A percentile compares a stretch with the other conserved stretches of the same genome.
These are phyloP conservation scores for Salix viminalis DNA, from an alignment of 345 rosid species.

Conservation along the genomic window DNA sequence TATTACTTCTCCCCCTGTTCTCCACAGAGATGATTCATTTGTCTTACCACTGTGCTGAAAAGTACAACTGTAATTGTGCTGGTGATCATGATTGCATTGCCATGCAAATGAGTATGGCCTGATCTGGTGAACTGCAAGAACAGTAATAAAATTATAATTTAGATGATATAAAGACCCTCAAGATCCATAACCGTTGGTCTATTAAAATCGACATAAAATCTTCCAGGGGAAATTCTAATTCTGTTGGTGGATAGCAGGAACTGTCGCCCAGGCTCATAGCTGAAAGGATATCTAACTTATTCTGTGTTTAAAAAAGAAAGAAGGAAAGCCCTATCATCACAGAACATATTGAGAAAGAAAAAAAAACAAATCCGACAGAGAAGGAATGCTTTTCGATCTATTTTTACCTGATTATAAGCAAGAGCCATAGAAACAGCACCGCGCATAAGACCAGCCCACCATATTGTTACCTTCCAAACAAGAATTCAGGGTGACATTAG, in stretches of 20 bases:
- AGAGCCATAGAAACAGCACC: constrained; percentile 98
- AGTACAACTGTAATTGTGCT: constrained; percentile 94
- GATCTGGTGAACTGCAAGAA: constrained; percentile 59
- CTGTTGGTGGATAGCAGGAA: background rate
- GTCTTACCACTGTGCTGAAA: constrained; percentile 83
- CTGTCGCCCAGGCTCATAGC: background rate
- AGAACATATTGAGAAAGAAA: background rate
- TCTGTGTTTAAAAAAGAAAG: background rate
- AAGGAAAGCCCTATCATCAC: background rate
- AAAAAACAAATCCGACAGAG: background rate
- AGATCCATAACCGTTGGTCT: too few species aligned
- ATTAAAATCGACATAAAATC: background rate
- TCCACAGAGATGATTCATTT: background rate
- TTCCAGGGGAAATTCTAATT: too few species aligned
- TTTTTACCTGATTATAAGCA: constrained; percentile 80
- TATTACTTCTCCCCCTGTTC: background rate
- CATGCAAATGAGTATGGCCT: constrained; percentile 57
- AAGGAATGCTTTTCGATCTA: background rate
- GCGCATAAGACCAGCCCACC: constrained; percentile 99
- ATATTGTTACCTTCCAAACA: constrained; percentile 59
- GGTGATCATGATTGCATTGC: constrained; percentile 85
- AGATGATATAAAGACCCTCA: too few species aligned
- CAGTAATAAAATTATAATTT: background rate
- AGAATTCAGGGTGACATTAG: background rate
- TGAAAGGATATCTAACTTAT: background rate